These are phyloP conservation scores for Pythium apleroticum DNA, from an alignment of 352 stramenopile genomes.

Conservation along the genomic window DNA sequence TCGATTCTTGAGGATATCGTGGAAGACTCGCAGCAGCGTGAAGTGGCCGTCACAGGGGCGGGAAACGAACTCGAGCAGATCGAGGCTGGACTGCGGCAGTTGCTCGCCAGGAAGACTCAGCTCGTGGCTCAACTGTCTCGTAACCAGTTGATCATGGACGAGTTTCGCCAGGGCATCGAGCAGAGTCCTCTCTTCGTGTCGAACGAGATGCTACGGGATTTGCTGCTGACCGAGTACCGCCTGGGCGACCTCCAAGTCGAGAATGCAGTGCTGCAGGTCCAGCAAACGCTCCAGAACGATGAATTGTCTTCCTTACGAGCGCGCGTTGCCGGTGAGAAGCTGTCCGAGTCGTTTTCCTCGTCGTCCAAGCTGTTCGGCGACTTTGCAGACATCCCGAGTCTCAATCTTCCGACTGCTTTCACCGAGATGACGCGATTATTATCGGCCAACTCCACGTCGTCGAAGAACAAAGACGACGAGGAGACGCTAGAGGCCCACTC, in stretches of 20 bases:
- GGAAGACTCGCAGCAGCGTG: constrained; percentile 4
- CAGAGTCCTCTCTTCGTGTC: constrained; percentile 39
- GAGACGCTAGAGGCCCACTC: constrained; percentile 11
- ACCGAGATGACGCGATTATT: constrained; percentile 21
- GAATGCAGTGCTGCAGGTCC: constrained; percentile 79
- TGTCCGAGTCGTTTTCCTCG: neutral
- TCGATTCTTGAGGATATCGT: constrained; percentile 21
- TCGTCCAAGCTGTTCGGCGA: constrained; percentile 4
- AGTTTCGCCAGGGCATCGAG: constrained; percentile 54
- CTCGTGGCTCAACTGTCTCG: constrained; percentile 32
- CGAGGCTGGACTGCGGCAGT: constrained; percentile 15
- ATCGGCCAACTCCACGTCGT: neutral
- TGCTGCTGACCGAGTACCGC: constrained; percentile 84
- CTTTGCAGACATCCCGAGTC: constrained; percentile 2
- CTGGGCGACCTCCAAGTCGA: constrained; percentile 90
- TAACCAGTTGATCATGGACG: constrained; percentile 52
- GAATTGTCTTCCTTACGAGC: constrained; percentile 8
- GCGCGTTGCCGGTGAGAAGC: neutral
- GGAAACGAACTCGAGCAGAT: neutral
- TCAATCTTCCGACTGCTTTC: constrained; percentile 8
- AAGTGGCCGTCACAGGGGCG: neutral
- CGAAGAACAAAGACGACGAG: neutral
- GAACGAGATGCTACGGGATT: constrained; percentile 55
- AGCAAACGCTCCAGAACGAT: constrained; percentile 30
- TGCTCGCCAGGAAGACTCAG: constrained; percentile 19